phyloP scores from a whole-genome alignment of 352 stramenopile species.

The Pythium catenulatum region DNA sequence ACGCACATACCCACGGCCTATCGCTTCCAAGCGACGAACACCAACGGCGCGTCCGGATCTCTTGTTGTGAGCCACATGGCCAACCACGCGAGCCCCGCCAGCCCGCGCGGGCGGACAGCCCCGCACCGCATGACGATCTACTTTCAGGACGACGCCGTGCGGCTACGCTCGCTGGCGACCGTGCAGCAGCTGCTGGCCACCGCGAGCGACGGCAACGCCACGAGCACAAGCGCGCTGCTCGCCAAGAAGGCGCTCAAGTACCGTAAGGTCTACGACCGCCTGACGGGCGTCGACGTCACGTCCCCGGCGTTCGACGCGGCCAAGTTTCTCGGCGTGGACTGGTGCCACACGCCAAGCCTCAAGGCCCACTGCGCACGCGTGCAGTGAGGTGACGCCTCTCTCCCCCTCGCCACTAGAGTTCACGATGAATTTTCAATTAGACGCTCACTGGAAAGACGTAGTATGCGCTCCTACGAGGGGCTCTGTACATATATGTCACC shows the following conservation, averaged over 20 bases:
- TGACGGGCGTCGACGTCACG: conserved; percentile 34
- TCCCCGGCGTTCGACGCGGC: conserved; percentile 73
- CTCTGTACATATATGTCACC: neutral
- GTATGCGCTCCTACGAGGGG: conserved; percentile 17
- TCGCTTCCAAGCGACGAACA: too few relatives aligned
- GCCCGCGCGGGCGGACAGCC: neutral
- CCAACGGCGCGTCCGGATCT: too few relatives aligned
- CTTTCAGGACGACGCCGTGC: conserved; percentile 23
- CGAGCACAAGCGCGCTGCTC: conserved; percentile 12
- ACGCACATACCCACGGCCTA: too few relatives aligned
- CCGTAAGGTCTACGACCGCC: conserved; percentile 37
- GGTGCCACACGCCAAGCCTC: conserved; percentile 44
- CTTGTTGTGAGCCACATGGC: neutral
- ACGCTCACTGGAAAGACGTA: too few relatives aligned
- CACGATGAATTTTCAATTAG: too few relatives aligned
- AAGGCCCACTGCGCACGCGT: neutral
- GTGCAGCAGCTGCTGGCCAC: neutral
- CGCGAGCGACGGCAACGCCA: neutral
- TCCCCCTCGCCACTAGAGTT: too few relatives aligned
- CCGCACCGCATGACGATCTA: conserved; percentile 29
- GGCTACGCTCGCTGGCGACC: neutral
- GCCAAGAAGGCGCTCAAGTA: conserved; percentile 54
- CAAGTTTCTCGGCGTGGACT: conserved; percentile 73
- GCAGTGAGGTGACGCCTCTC: too few relatives aligned
- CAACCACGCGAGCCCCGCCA: neutral